Evolutionary conservation across 257 asterid species (phyloP), one percentile per base, ranked within the genome.

Genomic region (Petrea volubilis): DNA sequence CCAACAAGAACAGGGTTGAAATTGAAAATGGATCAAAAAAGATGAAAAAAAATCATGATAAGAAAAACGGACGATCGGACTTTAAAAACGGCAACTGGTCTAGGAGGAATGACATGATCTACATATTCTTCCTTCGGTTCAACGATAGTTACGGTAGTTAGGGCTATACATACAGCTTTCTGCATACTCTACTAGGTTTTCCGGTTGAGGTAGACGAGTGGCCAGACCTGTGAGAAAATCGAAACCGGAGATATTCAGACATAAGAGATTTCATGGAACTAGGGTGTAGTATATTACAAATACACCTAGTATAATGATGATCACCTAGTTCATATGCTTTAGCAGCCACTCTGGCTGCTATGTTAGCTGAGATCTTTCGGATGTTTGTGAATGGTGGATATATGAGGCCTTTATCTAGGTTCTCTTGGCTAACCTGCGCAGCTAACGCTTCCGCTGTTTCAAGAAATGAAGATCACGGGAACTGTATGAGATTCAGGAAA

Each of bases 101-200:
- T n/a, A n/a, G n/a, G n/a, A n/a, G n/a, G n/a, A n/a, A n/a, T n/a
- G n/a, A n/a, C n/a, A n/a, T n/a, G n/a, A n/a, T 14, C 7, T 8
- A 24, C 31, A 27, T 53, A 29, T 51, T 60, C 51, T 49, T 70
- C 70, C 27, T 36, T 23, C 56, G 10, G 55, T 75, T 90, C 80
- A 92, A 46, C 96, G 93, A 68, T 90, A 92, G 83, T 81, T 90
- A 41, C 85, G 86, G 50, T 92, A 92, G 64, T 81, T 75, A 25
- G 98, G 98, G 87, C 97, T 88, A 86, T 92, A 92, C 98, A 92
- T 90, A 47, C 93, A 92, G 81, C 96, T 90, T 72, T 85, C 92
- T 9, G 98, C 97, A 47, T 88, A 81, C 38, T 87, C 82, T 28
- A 75, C 93, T 38, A 92, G 83, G 78, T 87, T 81, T 34, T 74